A percentile compares a stretch with the other conserved stretches of the same genome.
phyloP scores from a whole-genome alignment of 345 rosid species.

The Xanthoceras sorbifolium region DNA sequence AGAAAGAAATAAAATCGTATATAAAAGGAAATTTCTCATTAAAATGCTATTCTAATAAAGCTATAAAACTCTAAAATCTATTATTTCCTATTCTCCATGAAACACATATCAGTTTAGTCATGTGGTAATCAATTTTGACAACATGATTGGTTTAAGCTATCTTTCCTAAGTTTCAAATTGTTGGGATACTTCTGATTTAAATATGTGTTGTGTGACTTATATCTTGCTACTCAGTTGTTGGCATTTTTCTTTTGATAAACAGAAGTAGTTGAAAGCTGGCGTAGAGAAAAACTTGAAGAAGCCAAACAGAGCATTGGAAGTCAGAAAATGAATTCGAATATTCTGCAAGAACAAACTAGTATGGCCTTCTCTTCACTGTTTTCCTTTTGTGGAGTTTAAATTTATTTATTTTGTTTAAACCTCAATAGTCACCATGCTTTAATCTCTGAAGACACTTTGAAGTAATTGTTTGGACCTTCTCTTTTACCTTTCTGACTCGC shows the following conservation, averaged over 20 bases:
- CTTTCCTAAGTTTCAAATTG: slow-evolving; percentile 3
- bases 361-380: slow-evolving; percentile 12
- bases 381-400: slow-evolving; percentile 13
- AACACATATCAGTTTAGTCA: neutral
- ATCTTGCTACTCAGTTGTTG: slow-evolving; percentile 25
- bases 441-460: neutral
- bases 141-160: slow-evolving; percentile 1
- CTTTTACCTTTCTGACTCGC: slow-evolving; percentile 9
- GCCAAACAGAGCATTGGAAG: slow-evolving; percentile 50
- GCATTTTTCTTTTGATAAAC: slow-evolving; percentile 35
- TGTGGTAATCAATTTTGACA: slow-evolving; percentile 6
- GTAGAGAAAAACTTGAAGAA: slow-evolving; percentile 72
- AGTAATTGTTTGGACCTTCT: neutral
- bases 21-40: no score
- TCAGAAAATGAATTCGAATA: slow-evolving; percentile 48
- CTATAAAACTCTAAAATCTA: no score
- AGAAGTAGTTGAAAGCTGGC: slow-evolving; percentile 93
- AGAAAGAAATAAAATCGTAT: no score
- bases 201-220: neutral
- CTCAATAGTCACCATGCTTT: slow-evolving; percentile 12
- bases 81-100: no score
- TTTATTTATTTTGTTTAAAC: slow-evolving; percentile 5
- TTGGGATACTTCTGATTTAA: neutral
- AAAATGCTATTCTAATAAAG: no score
- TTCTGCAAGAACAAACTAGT: slow-evolving; percentile 78